phyloP scores from a whole-genome alignment of 2,329 filamentous ascomycete genomes.

The Alternaria novae-zelandiae region DNA sequence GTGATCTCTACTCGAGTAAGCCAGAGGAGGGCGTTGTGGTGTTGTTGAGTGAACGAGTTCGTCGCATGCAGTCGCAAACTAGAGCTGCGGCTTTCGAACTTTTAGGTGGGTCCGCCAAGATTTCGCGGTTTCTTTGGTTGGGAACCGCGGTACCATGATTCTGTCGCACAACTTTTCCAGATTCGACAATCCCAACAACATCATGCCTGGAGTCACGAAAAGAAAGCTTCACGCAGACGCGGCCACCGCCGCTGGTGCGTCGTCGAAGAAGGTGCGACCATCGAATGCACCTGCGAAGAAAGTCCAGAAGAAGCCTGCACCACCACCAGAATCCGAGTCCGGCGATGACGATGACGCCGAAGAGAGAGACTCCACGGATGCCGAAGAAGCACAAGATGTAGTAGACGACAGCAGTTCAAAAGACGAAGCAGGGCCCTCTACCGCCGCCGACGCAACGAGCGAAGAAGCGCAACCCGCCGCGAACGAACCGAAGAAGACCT shows the following conservation, averaged over 20 bases:
- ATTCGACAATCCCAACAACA: slow-evolving; percentile 23
- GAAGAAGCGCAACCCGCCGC: not conserved
- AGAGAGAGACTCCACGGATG: slow-evolving; percentile 2
- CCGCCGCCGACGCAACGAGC: slow-evolving; percentile 5
- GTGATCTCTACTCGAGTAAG: not conserved
- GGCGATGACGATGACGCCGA: slow-evolving; percentile 26
- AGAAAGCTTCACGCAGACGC: slow-evolving; percentile 46
- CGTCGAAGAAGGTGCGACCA: slow-evolving; percentile 22
- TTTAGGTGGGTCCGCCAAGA: slow-evolving; percentile 21
- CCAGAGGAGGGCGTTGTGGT: not conserved
- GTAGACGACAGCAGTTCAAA: not conserved
- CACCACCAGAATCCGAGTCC: slow-evolving; percentile 30
- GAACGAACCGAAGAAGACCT: slow-evolving; percentile 62
- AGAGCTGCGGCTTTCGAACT: slow-evolving; percentile 5
- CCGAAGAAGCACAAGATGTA: slow-evolving; percentile 12
- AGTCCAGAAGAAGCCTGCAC: slow-evolving; percentile 15
- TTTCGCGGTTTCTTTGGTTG: slow-evolving; percentile 6
- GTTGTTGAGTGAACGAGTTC: not conserved
- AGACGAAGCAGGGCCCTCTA: slow-evolving; percentile 1
- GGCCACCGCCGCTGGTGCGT: slow-evolving; percentile 6
- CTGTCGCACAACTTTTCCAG: slow-evolving; percentile 5
- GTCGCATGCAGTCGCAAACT: slow-evolving; percentile 13
- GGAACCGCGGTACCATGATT: not conserved
- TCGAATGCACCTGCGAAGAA: slow-evolving; percentile 24
- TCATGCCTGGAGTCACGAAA: slow-evolving; percentile 54